Evolutionary conservation across 2,329 filamentous ascomycete species (phyloP), one percentile per base, ranked within the genome.

Genomic region (Aspergillus calidoustus): DNA sequence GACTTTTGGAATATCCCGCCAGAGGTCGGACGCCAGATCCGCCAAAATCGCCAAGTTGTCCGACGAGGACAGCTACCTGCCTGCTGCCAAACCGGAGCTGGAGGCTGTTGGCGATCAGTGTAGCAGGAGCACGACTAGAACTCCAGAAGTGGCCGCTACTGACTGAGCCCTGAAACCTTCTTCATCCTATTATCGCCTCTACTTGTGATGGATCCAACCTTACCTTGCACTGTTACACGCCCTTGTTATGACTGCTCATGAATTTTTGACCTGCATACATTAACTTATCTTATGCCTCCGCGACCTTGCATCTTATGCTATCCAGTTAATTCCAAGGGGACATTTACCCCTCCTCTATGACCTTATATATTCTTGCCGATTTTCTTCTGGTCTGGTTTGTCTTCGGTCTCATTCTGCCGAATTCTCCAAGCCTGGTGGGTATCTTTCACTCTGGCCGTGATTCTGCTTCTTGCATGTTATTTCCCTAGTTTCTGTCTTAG

Each of bases 41-140:
- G 68, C 76, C 15, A 77, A 77, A 63, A 68, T 77, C 49, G 70
- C 72, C 59, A 76, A 74, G 57, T 58, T 77, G 34, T 73, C 71
- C 30, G 66, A 70, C 47, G 68, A 75, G 19, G 61, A 66, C 41
- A 64, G 71, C 15, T 73, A 76, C 54, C 58, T 73, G 17, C 69
- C 69, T 49, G 67, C 71, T 7, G 67, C 68, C 8, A 79, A 79
- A 62, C 73, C 74, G 28, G 77, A 79, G 63, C 62, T 79, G 63
- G 74, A 77, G 61, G 66, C 67, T 44, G 63, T 67, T 25, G 50
- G 66, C 30, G 71, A 71, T 62, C 66, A 57, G 47, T 54, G 66
- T 49, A 54, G 65, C 44, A 67, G 68, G 57, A 75, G 69, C 55
- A 70, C 69, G 61, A 70, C 71, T 44, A 70, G 68, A 48, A 72